Percentiles rank a stretch among this genome's conserved stretches.
These are phyloP conservation scores for Nakataea oryzae DNA, from an alignment of 2,329 filamentous ascomycete species.

Conservation along the genomic window DNA sequence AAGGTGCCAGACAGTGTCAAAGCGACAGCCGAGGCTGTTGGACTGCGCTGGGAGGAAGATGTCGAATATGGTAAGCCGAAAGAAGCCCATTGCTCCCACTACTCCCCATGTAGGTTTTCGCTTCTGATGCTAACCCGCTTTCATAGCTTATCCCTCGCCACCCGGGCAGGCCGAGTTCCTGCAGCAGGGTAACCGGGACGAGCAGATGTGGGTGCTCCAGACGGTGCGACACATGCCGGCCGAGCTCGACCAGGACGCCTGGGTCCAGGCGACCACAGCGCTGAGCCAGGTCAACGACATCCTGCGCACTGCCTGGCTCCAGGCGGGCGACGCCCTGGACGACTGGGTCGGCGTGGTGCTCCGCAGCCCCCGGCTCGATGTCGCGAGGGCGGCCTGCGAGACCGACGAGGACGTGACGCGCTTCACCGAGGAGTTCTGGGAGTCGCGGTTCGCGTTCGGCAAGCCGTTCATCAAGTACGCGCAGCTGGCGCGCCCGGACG, in stretches of 20 bases:
- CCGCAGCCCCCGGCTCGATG: conserved; percentile 6
- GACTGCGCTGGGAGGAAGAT: conserved; percentile 3
- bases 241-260: conserved; percentile 9
- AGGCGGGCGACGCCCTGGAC: conserved; percentile 2
- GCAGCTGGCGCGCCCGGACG: conserved; percentile 13
- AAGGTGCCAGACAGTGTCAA: conserved; percentile 2
- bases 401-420: conserved; percentile 10
- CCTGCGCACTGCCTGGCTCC: conserved; percentile 12
- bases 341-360: conserved; percentile 14
- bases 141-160: conserved; percentile 14
- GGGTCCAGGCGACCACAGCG: conserved; percentile 10
- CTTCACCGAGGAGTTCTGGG: conserved; percentile 14
- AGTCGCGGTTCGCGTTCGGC: conserved; percentile 17
- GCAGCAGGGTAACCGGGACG: conserved; percentile 11
- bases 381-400: conserved; percentile 7
- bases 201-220: conserved; percentile 15
- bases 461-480: conserved; percentile 22
- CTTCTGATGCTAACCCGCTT: background rate
- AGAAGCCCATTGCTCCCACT: too few relatives aligned
- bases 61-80: conserved; percentile 7
- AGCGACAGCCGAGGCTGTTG: background rate
- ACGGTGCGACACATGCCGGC: conserved; percentile 13
- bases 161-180: conserved; percentile 19
- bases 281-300: conserved; percentile 14
- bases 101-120: conserved; percentile 1